Evolutionary conservation across 805 yeast genomes (phyloP), one percentile per base, ranked within the genome.

Genomic region (Teunomyces funiuensis): DNA sequence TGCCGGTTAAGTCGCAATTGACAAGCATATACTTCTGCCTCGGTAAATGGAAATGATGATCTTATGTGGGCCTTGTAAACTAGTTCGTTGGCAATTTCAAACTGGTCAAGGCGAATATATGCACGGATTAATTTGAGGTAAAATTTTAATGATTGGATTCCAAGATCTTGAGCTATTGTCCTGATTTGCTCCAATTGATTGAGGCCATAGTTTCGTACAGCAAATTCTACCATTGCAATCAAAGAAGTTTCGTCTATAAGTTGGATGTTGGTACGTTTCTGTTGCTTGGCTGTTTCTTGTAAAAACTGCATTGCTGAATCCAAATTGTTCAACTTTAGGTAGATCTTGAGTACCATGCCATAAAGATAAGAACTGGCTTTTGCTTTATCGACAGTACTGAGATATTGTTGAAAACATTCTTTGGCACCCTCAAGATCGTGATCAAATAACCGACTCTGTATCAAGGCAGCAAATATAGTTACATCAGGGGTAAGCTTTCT

Each of bases 401-500:
- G 20, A 37, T 50, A 54, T 51, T 63, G 30, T 49, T 41, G 19
- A 44, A 65, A 42, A 40, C 62, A 65, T 22, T 58, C 57, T 8
- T 63, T 53, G 8, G 71, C 74, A 11, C 57, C 66, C 0, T 55
- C 53, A 17, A 61, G 55, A 26, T 74, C 64, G 7, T 69, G 63
- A 5, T 64, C 53, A 17, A 57, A 59, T 10, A 73, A 49, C 30
- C 70, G 59, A n/a, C 74, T 49, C 19, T 63, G 57, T 38, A 82
- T 71, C 30, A 82, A 52, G 0, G 80, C 73, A 23, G 69, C 65
- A 38, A 69, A 57, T 1, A 80, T 65, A 6, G 57, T 52, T 2
- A 67, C 59, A 3, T 69, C 63, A 1, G 88, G 87, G 3, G 45
- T 51, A 53, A 79, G 66, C 1, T 71, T 69, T 40, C 82, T 64